phyloP scores from a whole-genome alignment of 257 asterid genomes.

The Gentiana macrophylla region DNA sequence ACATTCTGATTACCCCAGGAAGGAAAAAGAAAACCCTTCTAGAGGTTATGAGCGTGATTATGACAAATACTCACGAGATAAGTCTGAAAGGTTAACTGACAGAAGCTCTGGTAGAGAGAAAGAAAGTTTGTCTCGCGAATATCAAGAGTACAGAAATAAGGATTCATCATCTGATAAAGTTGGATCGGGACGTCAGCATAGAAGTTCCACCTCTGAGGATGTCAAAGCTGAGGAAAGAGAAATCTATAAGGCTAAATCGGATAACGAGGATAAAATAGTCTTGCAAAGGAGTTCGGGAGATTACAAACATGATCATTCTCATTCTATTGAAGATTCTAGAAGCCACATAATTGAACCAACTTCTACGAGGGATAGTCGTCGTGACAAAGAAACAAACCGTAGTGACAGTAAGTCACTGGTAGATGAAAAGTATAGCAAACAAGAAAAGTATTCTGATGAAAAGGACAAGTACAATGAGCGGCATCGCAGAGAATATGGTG shows the following conservation, averaged over 20 bases:
- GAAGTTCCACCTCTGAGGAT: conserved; percentile 27
- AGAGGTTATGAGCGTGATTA: conserved; percentile 37
- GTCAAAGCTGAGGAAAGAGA: conserved; percentile 21
- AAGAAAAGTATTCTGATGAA: conserved; percentile 36
- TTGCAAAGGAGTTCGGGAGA: conserved; percentile 20
- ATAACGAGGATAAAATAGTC: conserved; percentile 38
- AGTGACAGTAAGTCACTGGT: conserved; percentile 33
- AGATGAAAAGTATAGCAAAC: conserved; percentile 25
- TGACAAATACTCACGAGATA: conserved; percentile 36
- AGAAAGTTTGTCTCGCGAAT: conserved; percentile 12
- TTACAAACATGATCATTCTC: conserved; percentile 17
- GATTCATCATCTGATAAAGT: conserved; percentile 36
- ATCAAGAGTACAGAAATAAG: conserved; percentile 19
- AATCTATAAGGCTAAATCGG: conserved; percentile 33
- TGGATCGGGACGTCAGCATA: conserved; percentile 50
- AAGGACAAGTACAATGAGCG: conserved; percentile 26
- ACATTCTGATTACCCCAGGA: conserved; percentile 31
- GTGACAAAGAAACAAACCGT: conserved; percentile 35
- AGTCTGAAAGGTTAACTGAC: conserved; percentile 35
- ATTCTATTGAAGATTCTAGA: conserved; percentile 45
- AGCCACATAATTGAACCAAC: conserved; percentile 31
- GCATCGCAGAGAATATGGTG: conserved; percentile 21
- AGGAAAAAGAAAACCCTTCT: conserved; percentile 40
- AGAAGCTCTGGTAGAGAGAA: conserved; percentile 34
- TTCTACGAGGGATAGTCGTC: conserved; percentile 36